Evolutionary conservation across 1,284 basidiomycete species (phyloP).

Genomic region (Boletellus deceptivus): DNA sequence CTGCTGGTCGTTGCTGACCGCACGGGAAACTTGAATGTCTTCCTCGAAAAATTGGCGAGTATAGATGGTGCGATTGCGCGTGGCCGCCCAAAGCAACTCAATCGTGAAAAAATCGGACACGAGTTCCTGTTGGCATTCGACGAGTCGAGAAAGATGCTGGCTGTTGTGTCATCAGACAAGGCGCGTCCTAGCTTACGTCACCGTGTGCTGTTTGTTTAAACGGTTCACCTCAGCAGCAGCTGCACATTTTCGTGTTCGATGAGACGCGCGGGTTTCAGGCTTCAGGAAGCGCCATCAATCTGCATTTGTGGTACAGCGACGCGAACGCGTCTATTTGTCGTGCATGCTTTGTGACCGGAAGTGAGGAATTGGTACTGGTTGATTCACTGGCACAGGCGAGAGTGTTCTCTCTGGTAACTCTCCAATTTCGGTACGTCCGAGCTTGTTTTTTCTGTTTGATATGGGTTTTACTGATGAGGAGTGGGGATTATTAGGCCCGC

Average conservation of each 20-base stretch:
- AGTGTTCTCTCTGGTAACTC: constrained; percentile 49
- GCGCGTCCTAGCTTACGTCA: constrained; percentile 23
- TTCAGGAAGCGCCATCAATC: constrained; percentile 39
- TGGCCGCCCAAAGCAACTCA: constrained; percentile 34
- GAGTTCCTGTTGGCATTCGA: constrained; percentile 47
- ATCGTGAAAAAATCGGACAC: constrained; percentile 45
- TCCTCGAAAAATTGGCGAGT: constrained; percentile 35
- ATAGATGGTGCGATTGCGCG: constrained; percentile 36
- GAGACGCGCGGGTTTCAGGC: constrained; percentile 37
- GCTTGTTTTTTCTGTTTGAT: background rate
- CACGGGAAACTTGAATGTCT: constrained; percentile 36
- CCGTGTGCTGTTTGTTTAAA: background rate
- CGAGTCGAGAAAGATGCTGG: constrained; percentile 47
- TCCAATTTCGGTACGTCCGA: constrained; percentile 46
- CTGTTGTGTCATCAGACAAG: constrained; percentile 41
- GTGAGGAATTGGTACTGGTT: constrained; percentile 49
- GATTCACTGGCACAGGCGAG: constrained; percentile 41
- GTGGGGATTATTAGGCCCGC: constrained; percentile 15
- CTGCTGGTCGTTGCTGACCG: constrained; percentile 43
- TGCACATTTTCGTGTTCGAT: constrained; percentile 48
- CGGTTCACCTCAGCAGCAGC: constrained; percentile 25
- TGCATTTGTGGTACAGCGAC: constrained; percentile 44
- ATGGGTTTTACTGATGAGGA: background rate
- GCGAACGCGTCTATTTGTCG: constrained; percentile 27
- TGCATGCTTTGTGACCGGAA: constrained; percentile 39